Evolutionary conservation across 108 stramenopile genomes (phyloP), one percentile per base, ranked within the genome.

Genomic region (Pelagomonas calceolata): DNA sequence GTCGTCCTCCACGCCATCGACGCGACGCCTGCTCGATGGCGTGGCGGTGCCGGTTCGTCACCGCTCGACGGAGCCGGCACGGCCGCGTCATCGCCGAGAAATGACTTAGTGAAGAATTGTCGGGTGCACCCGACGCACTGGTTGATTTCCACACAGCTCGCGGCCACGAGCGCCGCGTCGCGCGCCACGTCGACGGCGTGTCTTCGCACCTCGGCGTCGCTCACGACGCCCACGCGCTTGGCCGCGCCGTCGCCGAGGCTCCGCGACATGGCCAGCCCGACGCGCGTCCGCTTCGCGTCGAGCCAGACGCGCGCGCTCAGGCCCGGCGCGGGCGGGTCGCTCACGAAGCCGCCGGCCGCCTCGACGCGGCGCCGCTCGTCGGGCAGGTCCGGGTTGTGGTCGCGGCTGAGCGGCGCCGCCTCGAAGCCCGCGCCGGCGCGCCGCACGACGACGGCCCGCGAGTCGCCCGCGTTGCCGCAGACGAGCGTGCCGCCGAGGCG

Each of bases 181-280:
- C 75, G 81, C 90, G 87, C 32, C 72, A 70, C 3, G 80, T 84
- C 15, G 94, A 88, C 63, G 35, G n/a, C 79, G 46, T 76, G 39
- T 14, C 35, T 74, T 34, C 32, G 32, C 5, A 85, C 66, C 51
- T 92, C 94, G 18, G 97, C 95, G 65, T 93, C 90, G 0, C 94
- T 92, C 65, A 91, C 94, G 45, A 98, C 92, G 31, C 92, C 94
- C 15, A 95, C 85, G 37, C 71, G 66, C 74, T 91, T 89, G 31
- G 93, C 92, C 4, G 92, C 93, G 70, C 94, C 87, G 87, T 98
- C 97, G 26, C 97, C 97, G 73, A 98, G 91, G 30, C 91, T 91
- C 36, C 97, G 82, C 14, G 89, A 86, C 91, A 98, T 92, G 75
- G 95, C 94, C 21, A 66, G 66, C 35, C 93, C 96, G 73, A 97